These are phyloP conservation scores for Hyphopichia pseudoburtonii DNA, from an alignment of 1,139 yeast genomes.

Conservation along the genomic window DNA sequence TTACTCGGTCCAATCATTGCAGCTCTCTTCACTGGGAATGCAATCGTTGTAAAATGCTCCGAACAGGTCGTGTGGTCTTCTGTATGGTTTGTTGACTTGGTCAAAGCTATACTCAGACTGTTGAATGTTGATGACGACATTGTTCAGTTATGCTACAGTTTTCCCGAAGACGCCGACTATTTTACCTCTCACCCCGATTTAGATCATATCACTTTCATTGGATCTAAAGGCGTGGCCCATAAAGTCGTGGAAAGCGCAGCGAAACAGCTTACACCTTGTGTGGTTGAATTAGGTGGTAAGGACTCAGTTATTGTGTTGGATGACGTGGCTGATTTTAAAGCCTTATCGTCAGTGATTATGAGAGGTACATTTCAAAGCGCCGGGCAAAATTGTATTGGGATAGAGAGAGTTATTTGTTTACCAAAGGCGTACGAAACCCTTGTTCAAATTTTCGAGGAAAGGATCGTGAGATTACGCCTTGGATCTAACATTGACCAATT, in stretches of 20 bases:
- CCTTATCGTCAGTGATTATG: constrained; percentile 78
- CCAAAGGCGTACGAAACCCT: constrained; percentile 64
- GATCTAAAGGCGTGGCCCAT: constrained; percentile 92
- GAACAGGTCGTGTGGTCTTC: constrained; percentile 97
- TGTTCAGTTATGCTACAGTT: constrained; percentile 77
- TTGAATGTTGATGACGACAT: constrained; percentile 78
- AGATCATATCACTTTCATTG: constrained; percentile 89
- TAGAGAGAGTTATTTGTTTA: constrained; percentile 84
- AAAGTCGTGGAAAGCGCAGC: constrained; percentile 82
- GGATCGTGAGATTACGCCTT: constrained; percentile 63
- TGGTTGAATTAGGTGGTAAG: constrained; percentile 93
- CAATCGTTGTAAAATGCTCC: constrained; percentile 87
- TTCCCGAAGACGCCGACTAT: constrained; percentile 84
- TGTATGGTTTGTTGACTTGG: constrained; percentile 66
- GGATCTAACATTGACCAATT: constrained; percentile 92
- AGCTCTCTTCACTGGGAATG: constrained; percentile 85
- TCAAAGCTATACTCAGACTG: constrained; percentile 65
- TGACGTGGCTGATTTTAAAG: constrained; percentile 54
- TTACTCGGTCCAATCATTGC: constrained; percentile 90
- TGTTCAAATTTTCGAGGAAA: constrained; percentile 51
- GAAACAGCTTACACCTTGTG: constrained; percentile 83
- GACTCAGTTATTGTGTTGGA: constrained; percentile 88
- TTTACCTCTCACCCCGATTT: constrained; percentile 82
- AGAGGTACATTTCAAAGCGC: constrained; percentile 96
- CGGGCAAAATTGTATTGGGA: constrained; percentile 97